Conservation (phyloP, 2,329 filamentous ascomycete species). For the Neoarthrinium moseri region DNA sequence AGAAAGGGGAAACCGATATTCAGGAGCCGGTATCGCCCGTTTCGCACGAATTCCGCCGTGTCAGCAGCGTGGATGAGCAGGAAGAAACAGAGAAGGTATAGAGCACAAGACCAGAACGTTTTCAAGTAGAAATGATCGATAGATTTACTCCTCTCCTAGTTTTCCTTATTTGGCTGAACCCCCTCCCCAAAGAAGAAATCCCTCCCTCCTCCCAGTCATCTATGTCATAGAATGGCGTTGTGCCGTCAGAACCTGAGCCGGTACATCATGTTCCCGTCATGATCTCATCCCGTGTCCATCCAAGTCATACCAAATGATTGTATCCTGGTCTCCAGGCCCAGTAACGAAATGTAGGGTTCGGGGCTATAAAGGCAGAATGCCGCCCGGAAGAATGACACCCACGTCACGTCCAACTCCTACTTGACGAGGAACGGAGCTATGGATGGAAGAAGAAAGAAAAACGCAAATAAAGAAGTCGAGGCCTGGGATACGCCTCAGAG, state of each 20-base stretch:
- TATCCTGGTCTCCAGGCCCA: conserved; percentile 10
- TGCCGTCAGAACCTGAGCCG: neutral
- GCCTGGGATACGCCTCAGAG: too few relatives aligned
- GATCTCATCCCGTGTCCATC: neutral
- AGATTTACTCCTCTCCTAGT: too few relatives aligned
- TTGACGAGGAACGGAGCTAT: too few relatives aligned
- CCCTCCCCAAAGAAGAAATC: neutral
- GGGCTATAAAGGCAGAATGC: too few relatives aligned
- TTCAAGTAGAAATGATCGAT: too few relatives aligned
- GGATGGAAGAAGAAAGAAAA: too few relatives aligned
- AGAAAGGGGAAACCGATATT: conserved; percentile 10
- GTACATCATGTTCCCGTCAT: neutral
- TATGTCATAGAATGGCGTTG: conserved; percentile 1
- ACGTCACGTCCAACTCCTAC: too few relatives aligned
- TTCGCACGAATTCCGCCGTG: conserved; percentile 38
- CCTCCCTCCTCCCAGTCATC: conserved; percentile 21
- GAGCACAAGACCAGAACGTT: neutral
- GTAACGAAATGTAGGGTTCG: too few relatives aligned
- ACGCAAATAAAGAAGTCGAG: too few relatives aligned
- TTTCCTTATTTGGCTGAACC: neutral
- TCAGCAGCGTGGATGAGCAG: conserved; percentile 54
- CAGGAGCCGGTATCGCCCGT: conserved; percentile 10
- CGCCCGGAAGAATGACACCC: too few relatives aligned
- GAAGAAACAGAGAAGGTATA: conserved; percentile 46
- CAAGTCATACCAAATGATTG: conserved; percentile 8